A percentile compares a stretch with the other conserved stretches of the same genome.
Conservation (phyloP, 1,284 basidiomycete species). For the Tetrapyrgos nigripes region DNA sequence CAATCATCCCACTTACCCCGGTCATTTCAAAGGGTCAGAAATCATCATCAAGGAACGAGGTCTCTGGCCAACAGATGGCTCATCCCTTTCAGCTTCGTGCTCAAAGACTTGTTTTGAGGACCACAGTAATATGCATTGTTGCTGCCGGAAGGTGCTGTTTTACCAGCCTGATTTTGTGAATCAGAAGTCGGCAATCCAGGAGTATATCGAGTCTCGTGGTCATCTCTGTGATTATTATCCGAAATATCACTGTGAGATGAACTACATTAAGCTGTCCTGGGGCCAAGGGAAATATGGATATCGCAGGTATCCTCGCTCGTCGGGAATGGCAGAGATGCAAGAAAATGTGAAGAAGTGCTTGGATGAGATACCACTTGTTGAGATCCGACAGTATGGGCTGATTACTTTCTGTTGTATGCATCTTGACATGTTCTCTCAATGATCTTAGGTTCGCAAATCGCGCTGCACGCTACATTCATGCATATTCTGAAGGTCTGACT, state of each 20-base stretch:
- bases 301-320: conserved; percentile 13
- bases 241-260: conserved; percentile 34
- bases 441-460: conserved; percentile 20
- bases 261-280: conserved; percentile 34
- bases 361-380: conserved; percentile 18
- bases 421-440: background rate
- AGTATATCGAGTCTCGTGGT: conserved; percentile 17
- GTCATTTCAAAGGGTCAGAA: conserved; percentile 42
- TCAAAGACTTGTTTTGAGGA: conserved; percentile 12
- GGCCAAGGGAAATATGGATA: conserved; percentile 30
- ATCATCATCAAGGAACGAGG: conserved; percentile 34
- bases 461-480: conserved; percentile 20
- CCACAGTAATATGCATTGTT: background rate
- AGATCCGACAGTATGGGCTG: conserved; percentile 18
- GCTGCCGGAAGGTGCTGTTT: conserved; percentile 1
- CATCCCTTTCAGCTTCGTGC: conserved; percentile 16
- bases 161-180: background rate
- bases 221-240: conserved; percentile 27
- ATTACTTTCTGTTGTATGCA: conserved; percentile 7
- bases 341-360: conserved; percentile 17
- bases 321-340: conserved; percentile 18
- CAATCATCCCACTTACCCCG: conserved; percentile 33
- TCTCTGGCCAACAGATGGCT: conserved; percentile 37
- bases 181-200: conserved; percentile 22
- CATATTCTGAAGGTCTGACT: conserved; percentile 19